Evolutionary conservation across 2,329 filamentous ascomycete species (phyloP).

Genomic region (Fusarium siculi): DNA sequence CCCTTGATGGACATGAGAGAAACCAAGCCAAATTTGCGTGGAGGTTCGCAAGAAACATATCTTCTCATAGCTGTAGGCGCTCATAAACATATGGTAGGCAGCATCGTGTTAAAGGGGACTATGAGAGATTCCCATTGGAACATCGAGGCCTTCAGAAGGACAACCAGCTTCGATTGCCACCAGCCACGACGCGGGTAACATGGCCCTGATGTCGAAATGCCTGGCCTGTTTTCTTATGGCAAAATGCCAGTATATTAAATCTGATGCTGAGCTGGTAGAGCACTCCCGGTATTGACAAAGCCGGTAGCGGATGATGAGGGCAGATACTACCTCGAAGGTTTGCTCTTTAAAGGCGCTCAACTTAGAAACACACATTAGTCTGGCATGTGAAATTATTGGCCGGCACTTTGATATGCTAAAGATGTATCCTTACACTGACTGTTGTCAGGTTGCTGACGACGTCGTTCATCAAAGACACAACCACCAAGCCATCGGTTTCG

Average conservation of each 20-base stretch:
- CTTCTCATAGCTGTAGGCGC: background rate
- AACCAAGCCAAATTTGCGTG: too few relatives aligned
- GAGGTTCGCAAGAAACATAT: background rate
- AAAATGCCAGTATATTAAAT: background rate
- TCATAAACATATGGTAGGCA: too few relatives aligned
- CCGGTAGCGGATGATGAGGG: background rate
- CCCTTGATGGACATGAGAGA: background rate
- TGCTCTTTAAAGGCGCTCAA: background rate
- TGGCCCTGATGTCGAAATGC: too few relatives aligned
- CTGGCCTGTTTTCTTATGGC: background rate
- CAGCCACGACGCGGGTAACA: accelerated
- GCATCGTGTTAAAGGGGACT: background rate
- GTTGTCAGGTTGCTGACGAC: background rate
- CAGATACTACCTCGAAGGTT: background rate
- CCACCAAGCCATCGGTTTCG: background rate
- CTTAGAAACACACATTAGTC: background rate
- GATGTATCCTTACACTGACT: accelerated
- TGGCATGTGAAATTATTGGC: too few relatives aligned
- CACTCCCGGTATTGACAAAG: background rate
- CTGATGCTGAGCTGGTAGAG: background rate
- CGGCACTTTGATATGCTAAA: background rate
- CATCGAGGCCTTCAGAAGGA: background rate
- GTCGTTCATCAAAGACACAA: background rate
- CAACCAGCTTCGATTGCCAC: background rate
- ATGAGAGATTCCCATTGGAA: background rate